Base-by-base conservation (phyloP, 2,329 filamentous ascomycete species). In the Aspergillus sp. region DNA sequence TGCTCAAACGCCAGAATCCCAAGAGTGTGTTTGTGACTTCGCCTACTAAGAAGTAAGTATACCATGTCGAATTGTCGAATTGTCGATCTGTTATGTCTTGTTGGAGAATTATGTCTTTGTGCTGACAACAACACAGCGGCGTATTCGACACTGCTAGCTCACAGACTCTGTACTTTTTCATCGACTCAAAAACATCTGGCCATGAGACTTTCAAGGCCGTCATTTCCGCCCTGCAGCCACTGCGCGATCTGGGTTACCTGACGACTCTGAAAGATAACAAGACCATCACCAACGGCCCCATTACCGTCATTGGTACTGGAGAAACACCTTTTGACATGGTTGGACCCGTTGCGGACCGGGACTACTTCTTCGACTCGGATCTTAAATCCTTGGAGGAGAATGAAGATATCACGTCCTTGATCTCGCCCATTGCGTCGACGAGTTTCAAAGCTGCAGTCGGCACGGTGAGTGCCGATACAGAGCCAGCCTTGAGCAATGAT, bases 101-200 rank as follows among this genome's bases (percentile, higher is more conserved):
- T 19, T 4, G 4, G 19, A 19, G 19, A 19, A 19, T 19, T 4
- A 19, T 19, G 19, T 19, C 19, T 31, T 28, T 32, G 7, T 12
- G 26, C 37, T 39, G 29, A 39, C 4, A 31, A 9, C n/a, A 19
- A 26, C 11, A n/a, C 37, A 69, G 66, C 55, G 81, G 81, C 30
- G 77, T 85, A 10, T 85, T 74, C 56, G 81, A 85, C 60, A 78
- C 78, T 1, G 56, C 57, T 30, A 57, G 66, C 1, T 68, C 60
- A 5, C 79, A 83, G 59, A 83, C 81, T 0, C 69, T 85, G 5
- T 83, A 82, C 64, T 69, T 85, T 37, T 83, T 82, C 62, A 75
- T 85, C 45, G 81, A 85, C 56, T 55, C 82, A 45, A 85, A 85
- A 61, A 83, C 81, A 0, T 64, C 73, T 31, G 79, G 79, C 5